Base-by-base conservation (phyloP, 148 eudicot species). In the Rhododendron ovatum region DNA sequence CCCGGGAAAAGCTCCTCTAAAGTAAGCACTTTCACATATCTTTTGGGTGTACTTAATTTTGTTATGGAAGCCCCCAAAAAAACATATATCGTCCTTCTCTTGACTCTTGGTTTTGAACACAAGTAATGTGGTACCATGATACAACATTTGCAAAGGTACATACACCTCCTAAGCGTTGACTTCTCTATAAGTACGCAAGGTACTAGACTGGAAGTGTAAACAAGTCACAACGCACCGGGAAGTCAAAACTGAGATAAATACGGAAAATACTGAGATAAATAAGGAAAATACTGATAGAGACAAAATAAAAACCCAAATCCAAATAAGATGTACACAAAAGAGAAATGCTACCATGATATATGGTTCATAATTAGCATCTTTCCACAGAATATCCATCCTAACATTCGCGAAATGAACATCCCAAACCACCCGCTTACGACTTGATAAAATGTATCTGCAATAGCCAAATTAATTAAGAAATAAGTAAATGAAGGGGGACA, bases 391-490 rank as follows among this genome's bases (percentile, higher is more conserved):
- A 86, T 71, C 74, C 24, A 97, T 80, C 83, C 85, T 88, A 50
- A 92, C 53, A 83, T 91, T 85, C 48, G 59, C 12, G 65, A 94
- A 87, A 86, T 84, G 86, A 85, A 94, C 85, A 89, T 89, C 95
- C 98, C 92, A 95, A 13, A 84, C 84, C 84, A 91, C 87, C 88
- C 88, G 91, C 88, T 88, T 91, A 48, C 91, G 93, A 84, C 91
- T 88, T 82, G 94, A 93, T 24, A 92, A 86, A 87, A 91, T 85
- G 85, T 85, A 92, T 78, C 99, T 97, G 94, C 86, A 86, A 79
- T 43, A 63, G 3, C 26, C 69, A 78, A 47, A 80, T 61, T 82
- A 85, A n/a, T 55, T 77, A 84, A 83, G 30, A 85, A 65, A 39
- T 24, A 63, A 20, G 5, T 8, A 28, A 51, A 41, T 18, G 18